Evolutionary conservation across 495 filamentous ascomycete genomes (phyloP), one percentile per base, ranked within the genome.

Genomic region (Lophium mytilinum): DNA sequence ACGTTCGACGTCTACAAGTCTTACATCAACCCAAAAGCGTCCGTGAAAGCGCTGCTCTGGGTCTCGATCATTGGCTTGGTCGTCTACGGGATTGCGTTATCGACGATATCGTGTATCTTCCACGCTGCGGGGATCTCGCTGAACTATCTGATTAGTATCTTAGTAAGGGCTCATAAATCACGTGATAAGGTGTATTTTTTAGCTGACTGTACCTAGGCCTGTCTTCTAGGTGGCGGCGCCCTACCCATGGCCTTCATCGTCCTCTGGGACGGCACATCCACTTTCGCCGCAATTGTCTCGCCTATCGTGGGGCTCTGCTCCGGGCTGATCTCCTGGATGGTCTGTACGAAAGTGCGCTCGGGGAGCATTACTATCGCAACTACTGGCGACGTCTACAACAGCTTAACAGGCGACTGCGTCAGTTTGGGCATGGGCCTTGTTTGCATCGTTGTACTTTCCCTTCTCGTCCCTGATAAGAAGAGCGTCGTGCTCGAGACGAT

Each of bases 1-100:
- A 80, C 77, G 10, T 83, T 79, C 58, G 78, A 81, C 58, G 63
- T 81, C 53, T 83, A 81, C 68, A 76, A 77, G 57, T 75, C 72
- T 4, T 81, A 81, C 63, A 67, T 76, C 61, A 76, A 75, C 11
- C 77, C 75, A 12, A 54, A 57, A 33, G 72, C 77, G 11, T 69
- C 68, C 4, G 71, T 73, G 7, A 64, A 66, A 6, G 64, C 72
- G 15, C 68, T 83, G 4, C 72, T 82, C 40, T 64, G 65, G 30
- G 68, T 79, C 50, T 75, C 72, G 50, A 78, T 81, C 62, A 66
- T 65, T 50, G 68, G 67, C 33, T 75, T 83, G 49, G 65, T 71
- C 7, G 15, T 75, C 18, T 83, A 76, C 59, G 75, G 19, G 11
- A 15, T 37, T 15, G 50, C 50, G 36, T 39, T 52, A 4, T 39